phyloP scores from a whole-genome alignment of 306 rosid genomes.

The Acacia confusa region DNA sequence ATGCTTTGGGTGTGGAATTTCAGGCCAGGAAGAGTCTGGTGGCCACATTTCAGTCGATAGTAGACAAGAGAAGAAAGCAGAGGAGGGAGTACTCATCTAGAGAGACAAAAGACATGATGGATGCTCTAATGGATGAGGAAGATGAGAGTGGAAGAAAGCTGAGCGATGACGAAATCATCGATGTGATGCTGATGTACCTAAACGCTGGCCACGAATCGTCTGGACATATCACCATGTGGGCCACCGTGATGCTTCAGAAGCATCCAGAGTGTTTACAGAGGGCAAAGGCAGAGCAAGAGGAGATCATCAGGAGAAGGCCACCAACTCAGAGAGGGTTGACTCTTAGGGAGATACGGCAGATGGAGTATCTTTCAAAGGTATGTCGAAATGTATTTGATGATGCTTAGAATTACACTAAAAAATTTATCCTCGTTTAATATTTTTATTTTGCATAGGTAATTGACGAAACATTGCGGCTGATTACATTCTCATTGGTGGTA shows the following conservation, averaged over 20 bases:
- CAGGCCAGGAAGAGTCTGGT: conserved; percentile 80
- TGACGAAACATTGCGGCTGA: conserved; percentile 80
- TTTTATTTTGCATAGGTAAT: conserved; percentile 51
- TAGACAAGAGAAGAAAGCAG: conserved; percentile 52
- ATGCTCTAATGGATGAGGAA: conserved; percentile 68
- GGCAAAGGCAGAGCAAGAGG: conserved; percentile 93
- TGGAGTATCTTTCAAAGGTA: conserved; percentile 81
- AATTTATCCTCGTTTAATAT: background rate
- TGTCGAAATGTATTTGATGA: background rate
- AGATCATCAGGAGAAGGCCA: conserved; percentile 61
- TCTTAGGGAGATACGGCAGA: conserved; percentile 69
- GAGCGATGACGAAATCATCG: conserved; percentile 67
- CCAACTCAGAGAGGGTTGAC: conserved; percentile 60
- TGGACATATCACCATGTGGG: conserved; percentile 92
- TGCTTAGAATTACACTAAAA: background rate
- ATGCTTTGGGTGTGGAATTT: background rate
- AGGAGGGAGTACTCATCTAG: conserved; percentile 14
- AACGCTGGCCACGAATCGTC: conserved; percentile 98
- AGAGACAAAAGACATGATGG: conserved; percentile 81
- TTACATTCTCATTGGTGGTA: conserved; percentile 74
- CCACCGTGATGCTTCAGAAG: conserved; percentile 49
- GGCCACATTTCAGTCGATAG: conserved; percentile 61
- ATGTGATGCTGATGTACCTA: conserved; percentile 81
- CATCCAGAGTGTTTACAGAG: conserved; percentile 60
- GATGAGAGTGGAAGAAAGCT: conserved; percentile 77